Evolutionary conservation across 2,329 filamentous ascomycete genomes (phyloP).

Genomic region (Teratosphaeria nubilosa): DNA sequence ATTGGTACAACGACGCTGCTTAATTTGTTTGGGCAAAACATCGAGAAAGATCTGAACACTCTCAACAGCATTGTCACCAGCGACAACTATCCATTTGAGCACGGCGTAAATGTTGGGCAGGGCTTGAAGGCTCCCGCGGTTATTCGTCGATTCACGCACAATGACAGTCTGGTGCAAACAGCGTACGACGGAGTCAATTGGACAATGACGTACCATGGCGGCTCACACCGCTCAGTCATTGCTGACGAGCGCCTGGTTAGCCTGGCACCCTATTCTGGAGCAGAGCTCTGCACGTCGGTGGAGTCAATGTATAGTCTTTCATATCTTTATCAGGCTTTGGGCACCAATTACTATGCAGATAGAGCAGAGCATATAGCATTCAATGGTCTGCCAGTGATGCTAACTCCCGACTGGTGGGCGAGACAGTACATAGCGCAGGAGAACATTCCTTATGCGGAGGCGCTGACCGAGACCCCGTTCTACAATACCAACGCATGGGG

Average conservation of each 20-base stretch:
- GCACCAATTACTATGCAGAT: slow-evolving; percentile 41
- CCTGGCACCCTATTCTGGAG: slow-evolving; percentile 32
- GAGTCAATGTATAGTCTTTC: slow-evolving; percentile 43
- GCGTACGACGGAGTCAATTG: slow-evolving; percentile 36
- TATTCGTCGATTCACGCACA: slow-evolving; percentile 35
- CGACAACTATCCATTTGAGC: slow-evolving; percentile 30
- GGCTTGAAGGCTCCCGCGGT: slow-evolving; percentile 39
- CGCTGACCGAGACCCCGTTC: slow-evolving; percentile 35
- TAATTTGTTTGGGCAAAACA: slow-evolving; percentile 16
- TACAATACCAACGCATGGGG: slow-evolving; percentile 38
- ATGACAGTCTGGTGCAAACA: slow-evolving; percentile 32
- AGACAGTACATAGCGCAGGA: slow-evolving; percentile 46
- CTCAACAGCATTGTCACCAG: slow-evolving; percentile 13
- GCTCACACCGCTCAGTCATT: slow-evolving; percentile 39
- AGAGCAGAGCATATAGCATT: slow-evolving; percentile 43
- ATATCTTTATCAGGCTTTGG: slow-evolving; percentile 42
- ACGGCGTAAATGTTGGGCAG: slow-evolving; percentile 41
- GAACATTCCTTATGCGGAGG: slow-evolving; percentile 43
- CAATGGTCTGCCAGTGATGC: slow-evolving; percentile 44
- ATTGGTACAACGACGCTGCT: slow-evolving; percentile 23
- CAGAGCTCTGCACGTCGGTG: slow-evolving; percentile 43
- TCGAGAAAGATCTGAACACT: slow-evolving; percentile 14
- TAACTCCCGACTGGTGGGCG: slow-evolving; percentile 40
- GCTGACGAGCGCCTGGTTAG: slow-evolving; percentile 42
- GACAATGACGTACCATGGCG: slow-evolving; percentile 40